Evolutionary conservation across 2,329 filamentous ascomycete species (phyloP), one percentile per base, ranked within the genome.

Genomic region (Colletotrichum nymphaeae): DNA sequence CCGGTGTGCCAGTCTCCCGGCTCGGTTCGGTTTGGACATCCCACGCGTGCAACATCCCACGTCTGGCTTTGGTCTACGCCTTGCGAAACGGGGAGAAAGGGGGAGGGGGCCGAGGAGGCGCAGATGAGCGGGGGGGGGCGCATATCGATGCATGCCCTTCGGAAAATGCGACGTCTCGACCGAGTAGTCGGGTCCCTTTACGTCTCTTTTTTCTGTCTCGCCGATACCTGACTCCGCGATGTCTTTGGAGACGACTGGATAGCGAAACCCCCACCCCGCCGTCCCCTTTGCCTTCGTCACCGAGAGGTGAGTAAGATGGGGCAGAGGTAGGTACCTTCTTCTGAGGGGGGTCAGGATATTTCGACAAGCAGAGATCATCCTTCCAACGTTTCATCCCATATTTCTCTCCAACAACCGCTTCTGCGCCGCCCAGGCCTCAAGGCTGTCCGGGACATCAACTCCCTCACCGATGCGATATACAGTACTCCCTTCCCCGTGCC

Each of bases 301-400:
- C 28, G n/a, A 26, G 63, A 37, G 9, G 49, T 12, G 22, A 37
- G 24, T 22, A 14, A 26, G 24, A 55, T 19, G 16, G 42, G 42
- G 42, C 42, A 46, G 42, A 46, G 16, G 42, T 46, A 46, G 11
- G 14, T 42, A 42, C 42, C 42, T n/a, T 46, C 16, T 37, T 37
- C 12, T 37, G 35, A 19, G 19, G 28, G 16, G 19, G 60, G n/a
- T 35, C 14, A 28, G 69, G 52, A 58, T 42, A 58, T 72, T 72
- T 46, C 65, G 70, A 69, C 59, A 69, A 30, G 52, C 65, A 58
- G 58, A 69, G 53, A 69, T 72, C 52, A 42, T 59, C 53, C 24
- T 37, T 58, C 52, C 64, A 58, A 64, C 66, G 66, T 69, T 69
- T 69, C 70, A 64, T 69, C 66, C 66, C 70, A 42, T 59, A 14